Evolutionary conservation across 2,329 filamentous ascomycete genomes (phyloP), one percentile per base, ranked within the genome.

Genomic region (Fusarium newnesense): DNA sequence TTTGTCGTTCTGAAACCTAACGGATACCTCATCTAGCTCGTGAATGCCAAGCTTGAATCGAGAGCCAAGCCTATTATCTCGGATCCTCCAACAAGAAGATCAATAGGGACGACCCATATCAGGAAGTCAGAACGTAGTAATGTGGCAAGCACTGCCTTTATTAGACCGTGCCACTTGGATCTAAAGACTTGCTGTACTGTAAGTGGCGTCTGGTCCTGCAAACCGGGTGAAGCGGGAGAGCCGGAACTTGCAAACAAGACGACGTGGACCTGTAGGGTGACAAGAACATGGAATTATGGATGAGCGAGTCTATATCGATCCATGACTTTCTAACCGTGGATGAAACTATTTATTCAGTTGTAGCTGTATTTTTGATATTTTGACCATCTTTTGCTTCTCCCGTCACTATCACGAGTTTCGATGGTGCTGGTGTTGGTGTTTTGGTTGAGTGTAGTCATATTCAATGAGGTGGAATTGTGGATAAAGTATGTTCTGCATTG

Each of bases 341-440:
- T 15, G 16, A 5, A 8, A 9, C 7, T 8, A 9, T 19, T 3
- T 26, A 2, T 36, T 9, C 2, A 46, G 8, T 24, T 8, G 8
- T 8, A 24, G 21, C 10, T 49, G 36, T 3, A 24, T 15, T n/a
- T 11, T 30, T 70, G 21, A n/a, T n/a, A 44, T 32, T n/a, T 34
- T 49, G 52, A 49, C 47, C 36, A 28, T 39, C 28, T 60, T 39
- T 60, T 43, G 19, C 39, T 37, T 44, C 34, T 16, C 24, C 24
- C 24, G 24, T 24, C 44, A 39, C n/a, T 34, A 28, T 46, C 40
- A 39, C 24, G 44, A 26, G 39, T 37, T 37, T 34, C n/a, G 26
- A 21, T n/a, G 26, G 54, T 28, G 63, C 64, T 56, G 42, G 40
- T 28, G 63, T 67, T 56, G 42, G 40, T 30, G 49, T 71, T 54